Base-by-base conservation (phyloP, 495 filamentous ascomycete species). In the Penicillium goetzii region DNA sequence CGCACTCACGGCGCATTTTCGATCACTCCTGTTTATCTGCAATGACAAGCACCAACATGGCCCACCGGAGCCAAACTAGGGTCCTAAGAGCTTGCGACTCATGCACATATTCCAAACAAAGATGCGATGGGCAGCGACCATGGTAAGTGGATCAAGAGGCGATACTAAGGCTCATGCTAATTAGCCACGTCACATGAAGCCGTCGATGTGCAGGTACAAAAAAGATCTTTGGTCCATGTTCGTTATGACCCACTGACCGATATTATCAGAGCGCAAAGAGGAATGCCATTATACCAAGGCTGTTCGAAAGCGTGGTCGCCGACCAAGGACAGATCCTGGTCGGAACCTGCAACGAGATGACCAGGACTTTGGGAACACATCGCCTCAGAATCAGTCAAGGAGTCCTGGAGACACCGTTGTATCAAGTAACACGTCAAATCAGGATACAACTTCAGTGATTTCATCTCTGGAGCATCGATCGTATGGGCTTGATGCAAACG, bases 261-360 rank as follows among this genome's bases (percentile, higher is more conserved):
- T 11, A 33, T 11, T 3, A 21, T 14, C 45, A 64, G 66, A 65
- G 32, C 66, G 66, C 34, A 25, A 62, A 15, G 66, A 65, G 10
- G 40, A 50, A 26, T 68, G 66, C n/a, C 38, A 56, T 23, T 68
- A 65, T 32, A 65, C 59, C 45, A 68, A 68, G 36, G 52, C 28
- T 30, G 59, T 68, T 10, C 62, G 62, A 33, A 68, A 68, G 56
- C 62, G 66, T 11, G 66, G 66, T 51, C 62, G 66, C 14, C 62
- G 62, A 36, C 66, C 66, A 34, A 59, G 62, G 10, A 52, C 33
- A 17, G 52, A 57, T 15, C 43, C 55, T 12, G 40, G 15, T 28
- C 58, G 52, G 10, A 34, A 19, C 38, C 14, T 62, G 4, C 33
- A 52, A 19, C 33, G 23, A 11, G 65, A 54, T 10, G 41, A 19